Percentiles rank a stretch among this genome's conserved stretches.
phyloP scores from a whole-genome alignment of 148 eudicot species.

The Rhododendron williamsianum region DNA sequence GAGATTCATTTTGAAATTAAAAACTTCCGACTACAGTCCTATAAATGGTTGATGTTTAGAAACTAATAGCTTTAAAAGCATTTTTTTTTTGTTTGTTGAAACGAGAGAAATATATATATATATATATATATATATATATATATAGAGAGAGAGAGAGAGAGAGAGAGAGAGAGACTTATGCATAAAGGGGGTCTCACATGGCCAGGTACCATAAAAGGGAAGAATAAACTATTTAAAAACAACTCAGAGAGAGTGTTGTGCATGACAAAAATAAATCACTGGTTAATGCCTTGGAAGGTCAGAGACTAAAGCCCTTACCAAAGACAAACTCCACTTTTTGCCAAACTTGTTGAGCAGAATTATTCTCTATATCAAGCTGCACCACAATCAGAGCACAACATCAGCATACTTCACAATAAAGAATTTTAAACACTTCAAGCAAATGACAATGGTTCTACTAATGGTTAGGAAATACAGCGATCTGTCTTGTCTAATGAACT shows the following conservation, averaged over 20 bases:
- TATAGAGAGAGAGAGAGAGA: too few relatives aligned
- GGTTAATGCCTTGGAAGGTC: background rate
- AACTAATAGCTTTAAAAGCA: background rate
- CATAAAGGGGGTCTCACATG: background rate
- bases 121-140: too few relatives aligned
- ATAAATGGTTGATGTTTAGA: background rate
- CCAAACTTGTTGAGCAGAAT: constrained; percentile 71
- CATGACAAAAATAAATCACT: background rate
- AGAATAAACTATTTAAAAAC: background rate
- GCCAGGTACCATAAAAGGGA: constrained; percentile 7
- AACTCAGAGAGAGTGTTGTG: background rate
- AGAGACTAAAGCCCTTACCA: constrained; percentile 44
- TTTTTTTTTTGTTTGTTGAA: background rate
- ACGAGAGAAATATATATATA: background rate
- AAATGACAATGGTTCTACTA: too few relatives aligned
- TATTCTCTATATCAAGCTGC: constrained; percentile 88
- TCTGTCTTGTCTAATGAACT: background rate
- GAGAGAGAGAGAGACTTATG: background rate
- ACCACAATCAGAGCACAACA: constrained; percentile 8
- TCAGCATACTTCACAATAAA: background rate
- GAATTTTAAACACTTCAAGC: background rate
- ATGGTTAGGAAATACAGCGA: background rate
- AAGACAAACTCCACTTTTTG: constrained; percentile 82
- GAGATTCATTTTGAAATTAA: background rate
- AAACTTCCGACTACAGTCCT: background rate